Evolutionary conservation across 306 rosid species (phyloP).

Genomic region (Alnus glutinosa): DNA sequence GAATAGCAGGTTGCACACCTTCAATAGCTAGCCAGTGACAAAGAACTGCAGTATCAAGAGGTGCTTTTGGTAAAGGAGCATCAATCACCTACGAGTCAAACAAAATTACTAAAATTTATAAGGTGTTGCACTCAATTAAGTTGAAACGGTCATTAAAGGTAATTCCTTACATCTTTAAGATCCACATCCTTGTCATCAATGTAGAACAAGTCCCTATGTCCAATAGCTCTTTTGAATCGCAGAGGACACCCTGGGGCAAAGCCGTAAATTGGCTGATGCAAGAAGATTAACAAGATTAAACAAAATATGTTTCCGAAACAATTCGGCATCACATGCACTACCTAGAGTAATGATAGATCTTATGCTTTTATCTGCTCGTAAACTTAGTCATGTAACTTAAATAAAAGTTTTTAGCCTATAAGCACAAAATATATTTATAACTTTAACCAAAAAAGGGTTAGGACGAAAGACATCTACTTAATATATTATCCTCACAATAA

Average conservation of each 20-base stretch:
- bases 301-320: conserved; percentile 12
- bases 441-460: no score
- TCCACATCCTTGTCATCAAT: conserved; percentile 91
- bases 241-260: conserved; percentile 66
- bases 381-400: neutral
- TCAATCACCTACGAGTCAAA: conserved; percentile 58
- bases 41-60: conserved; percentile 65
- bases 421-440: neutral
- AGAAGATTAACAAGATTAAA: conserved; percentile 21
- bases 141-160: conserved; percentile 23
- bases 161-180: conserved; percentile 75
- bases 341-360: neutral
- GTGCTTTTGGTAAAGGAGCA: conserved; percentile 73
- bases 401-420: neutral
- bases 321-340: conserved; percentile 1
- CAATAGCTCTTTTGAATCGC: conserved; percentile 82
- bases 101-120: conserved; percentile 16
- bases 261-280: conserved; percentile 77
- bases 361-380: neutral
- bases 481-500: no score
- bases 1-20: conserved; percentile 90
- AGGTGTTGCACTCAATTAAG: conserved; percentile 20
- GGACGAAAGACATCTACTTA: no score
- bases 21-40: conserved; percentile 92
- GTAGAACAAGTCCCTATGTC: conserved; percentile 85